These are phyloP conservation scores for Amauroascus verrucosus DNA, from an alignment of 2,329 filamentous ascomycete genomes.

Conservation along the genomic window DNA sequence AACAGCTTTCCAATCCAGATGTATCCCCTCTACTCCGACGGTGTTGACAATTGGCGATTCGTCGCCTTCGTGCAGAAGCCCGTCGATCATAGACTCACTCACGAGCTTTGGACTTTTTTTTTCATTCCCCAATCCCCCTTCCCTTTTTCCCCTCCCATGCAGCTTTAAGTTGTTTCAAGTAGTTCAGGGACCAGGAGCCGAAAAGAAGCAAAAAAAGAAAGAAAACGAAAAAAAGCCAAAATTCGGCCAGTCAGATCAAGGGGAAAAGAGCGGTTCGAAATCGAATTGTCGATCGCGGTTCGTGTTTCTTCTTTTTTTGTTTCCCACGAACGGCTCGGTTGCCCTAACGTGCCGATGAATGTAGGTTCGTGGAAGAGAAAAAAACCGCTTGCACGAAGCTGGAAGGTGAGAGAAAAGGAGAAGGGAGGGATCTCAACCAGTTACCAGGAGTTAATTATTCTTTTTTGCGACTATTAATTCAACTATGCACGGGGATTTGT, in stretches of 20 bases:
- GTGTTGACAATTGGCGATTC: too few species aligned
- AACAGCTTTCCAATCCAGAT: too few species aligned
- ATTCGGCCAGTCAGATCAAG: too few species aligned
- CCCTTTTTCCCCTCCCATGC: not conserved
- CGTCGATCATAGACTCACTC: not conserved
- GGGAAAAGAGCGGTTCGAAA: not conserved
- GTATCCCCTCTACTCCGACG: too few species aligned
- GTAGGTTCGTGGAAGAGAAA: too few species aligned
- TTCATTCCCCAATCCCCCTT: too few species aligned
- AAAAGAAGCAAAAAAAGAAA: not conserved
- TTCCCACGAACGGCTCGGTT: too few species aligned
- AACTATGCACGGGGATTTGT: too few species aligned
- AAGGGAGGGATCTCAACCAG: not conserved
- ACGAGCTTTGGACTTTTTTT: too few species aligned
- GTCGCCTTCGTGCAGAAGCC: not conserved
- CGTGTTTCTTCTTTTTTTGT: not conserved
- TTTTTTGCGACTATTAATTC: too few species aligned
- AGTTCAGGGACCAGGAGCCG: not conserved
- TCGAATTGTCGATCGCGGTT: conserved; percentile 3
- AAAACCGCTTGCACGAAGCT: conserved; percentile 8
- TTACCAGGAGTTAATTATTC: too few species aligned
- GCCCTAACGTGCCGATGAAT: too few species aligned
- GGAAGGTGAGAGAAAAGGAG: conserved; percentile 5
- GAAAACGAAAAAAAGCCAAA: not conserved
- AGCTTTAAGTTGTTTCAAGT: not conserved